Percentiles rank a stretch among this genome's conserved stretches.
Evolutionary conservation across 495 filamentous ascomycete genomes (phyloP).

Genomic region (Neurospora africana): DNA sequence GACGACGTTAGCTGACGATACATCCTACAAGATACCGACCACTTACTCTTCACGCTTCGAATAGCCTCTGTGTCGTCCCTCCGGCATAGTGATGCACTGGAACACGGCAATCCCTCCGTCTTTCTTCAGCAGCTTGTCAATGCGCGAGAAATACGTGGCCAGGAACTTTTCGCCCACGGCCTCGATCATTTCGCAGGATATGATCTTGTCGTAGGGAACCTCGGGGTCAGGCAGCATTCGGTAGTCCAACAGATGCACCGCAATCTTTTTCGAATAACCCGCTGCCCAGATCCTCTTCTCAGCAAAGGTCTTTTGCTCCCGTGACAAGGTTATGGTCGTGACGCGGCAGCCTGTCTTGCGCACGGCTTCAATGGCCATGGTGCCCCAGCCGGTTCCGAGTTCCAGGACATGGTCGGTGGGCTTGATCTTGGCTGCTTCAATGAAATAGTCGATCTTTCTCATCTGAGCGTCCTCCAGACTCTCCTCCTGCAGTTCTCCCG

Average conservation of each 20-base stretch:
- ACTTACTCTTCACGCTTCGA: conserved; percentile 36
- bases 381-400: conserved; percentile 62
- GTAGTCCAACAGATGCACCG: conserved; percentile 53
- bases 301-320: conserved; percentile 50
- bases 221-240: conserved; percentile 41
- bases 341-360: conserved; percentile 48
- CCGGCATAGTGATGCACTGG: conserved; percentile 69
- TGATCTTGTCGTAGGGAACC: conserved; percentile 53
- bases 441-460: conserved; percentile 51
- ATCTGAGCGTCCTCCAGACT: conserved; percentile 53
- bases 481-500: too few species aligned
- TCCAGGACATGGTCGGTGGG: conserved; percentile 54
- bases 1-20: conserved; percentile 1
- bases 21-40: not conserved
- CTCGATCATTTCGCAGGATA: conserved; percentile 69
- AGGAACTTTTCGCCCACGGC: conserved; percentile 58
- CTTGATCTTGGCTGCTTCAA: conserved; percentile 49
- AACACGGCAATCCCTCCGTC: conserved; percentile 57
- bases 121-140: conserved; percentile 49
- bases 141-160: conserved; percentile 47
- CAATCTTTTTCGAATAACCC: conserved; percentile 41
- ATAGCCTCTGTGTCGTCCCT: conserved; percentile 40
- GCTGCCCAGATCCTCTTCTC: conserved; percentile 46
- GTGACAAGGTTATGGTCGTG: conserved; percentile 50
- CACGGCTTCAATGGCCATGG: conserved; percentile 54